These are phyloP conservation scores for Hymenoscyphus repandus DNA, from an alignment of 2,329 filamentous ascomycete species.

Conservation along the genomic window DNA sequence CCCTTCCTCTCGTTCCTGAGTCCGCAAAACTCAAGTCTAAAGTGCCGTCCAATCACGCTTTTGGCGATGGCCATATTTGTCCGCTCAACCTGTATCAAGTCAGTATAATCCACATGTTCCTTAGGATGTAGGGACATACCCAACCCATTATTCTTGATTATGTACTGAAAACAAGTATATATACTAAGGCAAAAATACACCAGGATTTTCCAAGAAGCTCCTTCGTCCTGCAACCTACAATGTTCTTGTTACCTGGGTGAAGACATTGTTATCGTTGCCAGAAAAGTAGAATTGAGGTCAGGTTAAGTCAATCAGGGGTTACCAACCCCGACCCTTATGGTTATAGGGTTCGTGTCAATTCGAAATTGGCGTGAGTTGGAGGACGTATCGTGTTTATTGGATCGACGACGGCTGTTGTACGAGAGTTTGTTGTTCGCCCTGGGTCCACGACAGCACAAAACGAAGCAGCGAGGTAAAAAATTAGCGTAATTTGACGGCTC, in stretches of 20 bases:
- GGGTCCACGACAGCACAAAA: too few species aligned
- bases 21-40: conserved; percentile 75
- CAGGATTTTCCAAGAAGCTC: not conserved
- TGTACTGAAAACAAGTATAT: conserved; percentile 5
- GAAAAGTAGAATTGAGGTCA: not conserved
- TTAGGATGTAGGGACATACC: conserved; percentile 16
- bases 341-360: too few species aligned
- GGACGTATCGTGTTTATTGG: too few species aligned
- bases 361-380: too few species aligned
- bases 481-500: not conserved
- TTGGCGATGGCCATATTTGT: conserved; percentile 48
- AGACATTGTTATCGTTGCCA: not conserved
- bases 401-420: too few species aligned
- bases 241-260: not conserved
- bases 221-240: not conserved
- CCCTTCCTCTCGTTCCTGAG: conserved; percentile 54
- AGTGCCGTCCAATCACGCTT: conserved; percentile 65
- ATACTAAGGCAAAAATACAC: not conserved
- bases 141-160: conserved; percentile 26
- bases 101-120: conserved; percentile 3
- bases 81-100: conserved; percentile 22
- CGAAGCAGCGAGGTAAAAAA: too few species aligned
- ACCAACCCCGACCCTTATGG: too few species aligned
- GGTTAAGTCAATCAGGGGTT: not conserved
- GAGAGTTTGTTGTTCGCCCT: too few species aligned